Conservation (phyloP, 2,329 filamentous ascomycete genomes). For the Hypomyces perniciosus region DNA sequence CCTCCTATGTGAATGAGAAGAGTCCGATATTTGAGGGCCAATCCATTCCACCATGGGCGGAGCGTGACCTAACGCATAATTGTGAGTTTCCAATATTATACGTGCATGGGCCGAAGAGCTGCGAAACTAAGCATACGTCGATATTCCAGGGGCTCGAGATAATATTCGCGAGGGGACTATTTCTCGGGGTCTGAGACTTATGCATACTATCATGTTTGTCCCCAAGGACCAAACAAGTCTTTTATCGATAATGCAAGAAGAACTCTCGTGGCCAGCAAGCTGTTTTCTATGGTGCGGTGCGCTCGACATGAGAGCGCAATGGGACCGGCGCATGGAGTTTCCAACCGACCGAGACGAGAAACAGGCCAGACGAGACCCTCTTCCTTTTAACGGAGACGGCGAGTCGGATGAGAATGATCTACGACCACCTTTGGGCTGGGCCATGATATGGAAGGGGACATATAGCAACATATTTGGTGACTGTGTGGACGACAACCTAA, state of each 20-base stretch:
- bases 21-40: slow-evolving; percentile 7
- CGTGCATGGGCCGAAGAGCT: not conserved
- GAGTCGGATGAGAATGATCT: not conserved
- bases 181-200: not conserved
- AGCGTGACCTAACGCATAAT: not conserved
- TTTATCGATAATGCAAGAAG: slow-evolving; percentile 1
- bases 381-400: slow-evolving; percentile 11
- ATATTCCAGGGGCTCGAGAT: not conserved
- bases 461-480: slow-evolving; percentile 9
- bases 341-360: slow-evolving; percentile 4
- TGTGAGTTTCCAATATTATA: not conserved
- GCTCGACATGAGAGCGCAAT: not conserved
- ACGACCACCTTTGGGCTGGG: slow-evolving; percentile 10
- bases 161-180: not conserved
- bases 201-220: not conserved
- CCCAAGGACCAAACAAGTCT: not conserved
- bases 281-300: not conserved
- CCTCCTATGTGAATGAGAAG: not conserved
- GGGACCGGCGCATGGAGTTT: not conserved
- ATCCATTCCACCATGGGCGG: not conserved
- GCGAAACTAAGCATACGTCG: not conserved
- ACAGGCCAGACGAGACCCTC: not conserved
- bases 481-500: not conserved
- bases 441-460: slow-evolving; percentile 4
- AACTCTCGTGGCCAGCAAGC: not conserved